Conservation (phyloP, 208 protist genomes). For the Trichomonas gallinae region DNA sequence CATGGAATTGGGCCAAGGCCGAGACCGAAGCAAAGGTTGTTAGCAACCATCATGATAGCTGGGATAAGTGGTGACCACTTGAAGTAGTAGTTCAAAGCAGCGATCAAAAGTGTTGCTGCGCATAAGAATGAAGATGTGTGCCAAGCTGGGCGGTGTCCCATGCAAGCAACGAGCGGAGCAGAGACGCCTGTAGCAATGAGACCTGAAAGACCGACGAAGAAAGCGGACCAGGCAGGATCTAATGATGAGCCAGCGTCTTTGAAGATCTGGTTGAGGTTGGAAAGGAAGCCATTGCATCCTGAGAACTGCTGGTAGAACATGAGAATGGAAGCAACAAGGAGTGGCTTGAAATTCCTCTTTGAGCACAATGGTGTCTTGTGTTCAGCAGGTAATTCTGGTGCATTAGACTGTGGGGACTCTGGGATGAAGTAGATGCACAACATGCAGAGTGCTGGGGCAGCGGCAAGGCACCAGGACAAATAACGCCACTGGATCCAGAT, state of each 20-base stretch:
- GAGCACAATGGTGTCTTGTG: neutral
- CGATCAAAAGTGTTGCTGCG: neutral
- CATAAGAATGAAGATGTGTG: neutral
- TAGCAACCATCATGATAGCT: neutral
- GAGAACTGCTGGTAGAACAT: conserved; percentile 21
- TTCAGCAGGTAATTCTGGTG: neutral
- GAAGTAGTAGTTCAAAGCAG: neutral
- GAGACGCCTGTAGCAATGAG: neutral
- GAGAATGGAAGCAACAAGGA: neutral
- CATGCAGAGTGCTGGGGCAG: neutral
- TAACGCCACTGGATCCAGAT: neutral
- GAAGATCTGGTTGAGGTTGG: neutral
- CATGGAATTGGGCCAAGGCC: conserved; percentile 2
- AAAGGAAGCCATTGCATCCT: neutral
- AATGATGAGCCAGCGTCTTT: neutral
- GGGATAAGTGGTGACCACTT: neutral
- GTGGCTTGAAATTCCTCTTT: neutral
- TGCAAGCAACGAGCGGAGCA: neutral
- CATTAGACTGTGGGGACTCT: neutral
- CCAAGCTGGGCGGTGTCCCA: neutral
- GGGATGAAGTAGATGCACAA: neutral
- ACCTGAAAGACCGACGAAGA: neutral
- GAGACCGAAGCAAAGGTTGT: neutral
- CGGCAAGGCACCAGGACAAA: neutral
- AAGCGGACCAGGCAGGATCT: neutral